phyloP scores from a whole-genome alignment of 768 basidiomycete genomes.

The Daedaleopsis nitida region DNA sequence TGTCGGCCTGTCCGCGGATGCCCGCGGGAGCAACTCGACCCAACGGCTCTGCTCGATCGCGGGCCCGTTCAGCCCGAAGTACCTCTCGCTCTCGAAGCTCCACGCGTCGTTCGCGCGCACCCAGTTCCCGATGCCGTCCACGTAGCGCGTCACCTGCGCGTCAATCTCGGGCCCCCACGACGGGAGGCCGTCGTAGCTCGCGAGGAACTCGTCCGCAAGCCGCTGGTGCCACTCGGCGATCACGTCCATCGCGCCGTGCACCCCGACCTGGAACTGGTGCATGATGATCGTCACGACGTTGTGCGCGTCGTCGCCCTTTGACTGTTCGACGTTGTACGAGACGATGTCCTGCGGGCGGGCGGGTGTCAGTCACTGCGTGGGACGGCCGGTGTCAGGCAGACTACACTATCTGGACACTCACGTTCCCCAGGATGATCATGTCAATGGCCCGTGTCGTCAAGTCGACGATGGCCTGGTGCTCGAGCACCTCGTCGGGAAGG shows the following conservation, averaged over 20 bases:
- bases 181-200: conserved; percentile 24
- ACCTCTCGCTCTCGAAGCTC: conserved; percentile 32
- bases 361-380: no score
- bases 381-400: no score
- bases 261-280: conserved; percentile 16
- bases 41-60: conserved; percentile 23
- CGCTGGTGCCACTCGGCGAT: conserved; percentile 2
- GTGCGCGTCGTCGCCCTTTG: conserved; percentile 26
- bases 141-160: conserved; percentile 25
- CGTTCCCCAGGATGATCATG: conserved; percentile 42
- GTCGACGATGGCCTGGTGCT: conserved; percentile 52
- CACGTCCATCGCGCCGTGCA: conserved; percentile 21
- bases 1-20: background rate
- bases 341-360: conserved; percentile 26
- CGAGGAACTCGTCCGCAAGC: conserved; percentile 21
- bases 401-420: conserved; percentile 31
- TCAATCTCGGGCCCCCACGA: conserved; percentile 31
- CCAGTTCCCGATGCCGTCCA: conserved; percentile 32
- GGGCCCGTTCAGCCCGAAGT: conserved; percentile 30
- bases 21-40: conserved; percentile 14
- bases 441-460: conserved; percentile 25
- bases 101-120: conserved; percentile 26
- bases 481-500: conserved; percentile 58
- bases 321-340: conserved; percentile 34
- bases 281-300: conserved; percentile 31